A percentile compares a stretch with the other conserved stretches of the same genome.
These are phyloP conservation scores for Agrocybe praecox DNA, from an alignment of 768 basidiomycete genomes.

Conservation along the genomic window DNA sequence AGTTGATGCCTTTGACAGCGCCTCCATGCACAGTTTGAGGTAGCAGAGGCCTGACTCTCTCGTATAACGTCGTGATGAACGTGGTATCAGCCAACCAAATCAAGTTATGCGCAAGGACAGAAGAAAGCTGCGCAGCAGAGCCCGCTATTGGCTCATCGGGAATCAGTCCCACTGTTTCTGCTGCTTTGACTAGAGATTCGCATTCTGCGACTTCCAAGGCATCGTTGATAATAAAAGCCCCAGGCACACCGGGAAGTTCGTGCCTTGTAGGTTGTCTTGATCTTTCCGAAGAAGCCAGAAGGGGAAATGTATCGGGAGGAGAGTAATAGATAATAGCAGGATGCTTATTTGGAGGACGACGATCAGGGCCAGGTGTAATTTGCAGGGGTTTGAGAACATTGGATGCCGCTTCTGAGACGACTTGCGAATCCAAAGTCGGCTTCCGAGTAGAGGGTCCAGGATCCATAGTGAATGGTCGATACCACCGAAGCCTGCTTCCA, in stretches of 20 bases:
- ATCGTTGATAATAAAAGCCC: slow-evolving; percentile 49
- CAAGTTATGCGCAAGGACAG: slow-evolving; percentile 51
- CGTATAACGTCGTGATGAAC: slow-evolving; percentile 43
- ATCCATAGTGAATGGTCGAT: slow-evolving; percentile 31
- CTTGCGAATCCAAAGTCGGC: slow-evolving; percentile 12
- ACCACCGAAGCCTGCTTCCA: slow-evolving; percentile 34
- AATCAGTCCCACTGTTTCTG: slow-evolving; percentile 48
- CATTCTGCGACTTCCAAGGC: slow-evolving; percentile 48
- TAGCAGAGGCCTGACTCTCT: slow-evolving; percentile 41
- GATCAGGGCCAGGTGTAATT: slow-evolving; percentile 44
- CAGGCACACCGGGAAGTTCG: slow-evolving; percentile 46
- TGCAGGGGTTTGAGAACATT: slow-evolving; percentile 29
- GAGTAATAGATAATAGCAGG: slow-evolving; percentile 52
- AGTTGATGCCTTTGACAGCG: slow-evolving; percentile 48
- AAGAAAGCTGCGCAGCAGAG: slow-evolving; percentile 43
- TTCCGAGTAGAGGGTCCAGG: slow-evolving; percentile 10
- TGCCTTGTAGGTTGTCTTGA: slow-evolving; percentile 31
- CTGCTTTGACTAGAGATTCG: slow-evolving; percentile 42
- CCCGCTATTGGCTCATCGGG: slow-evolving; percentile 53
- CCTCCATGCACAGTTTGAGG: slow-evolving; percentile 44
- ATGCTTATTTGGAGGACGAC: slow-evolving; percentile 56
- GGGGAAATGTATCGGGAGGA: slow-evolving; percentile 32
- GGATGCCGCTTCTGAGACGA: slow-evolving; percentile 16
- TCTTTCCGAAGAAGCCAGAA: slow-evolving; percentile 21
- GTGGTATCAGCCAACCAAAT: slow-evolving; percentile 52